phyloP scores from a whole-genome alignment of 768 basidiomycete genomes.

The Coprinopsis strossmayeri region DNA sequence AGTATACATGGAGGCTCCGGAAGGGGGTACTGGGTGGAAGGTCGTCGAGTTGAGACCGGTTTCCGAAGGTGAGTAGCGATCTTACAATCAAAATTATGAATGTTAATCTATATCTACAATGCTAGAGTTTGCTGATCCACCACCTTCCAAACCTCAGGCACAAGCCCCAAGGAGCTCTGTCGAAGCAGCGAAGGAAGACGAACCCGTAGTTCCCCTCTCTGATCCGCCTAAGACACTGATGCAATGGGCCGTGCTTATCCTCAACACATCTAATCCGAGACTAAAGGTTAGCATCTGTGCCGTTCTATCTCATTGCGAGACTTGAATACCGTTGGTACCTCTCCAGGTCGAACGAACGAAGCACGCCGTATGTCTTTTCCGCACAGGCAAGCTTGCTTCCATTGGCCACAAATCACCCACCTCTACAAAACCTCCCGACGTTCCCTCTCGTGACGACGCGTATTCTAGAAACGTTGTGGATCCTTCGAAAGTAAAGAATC shows the following conservation, averaged over 20 bases:
- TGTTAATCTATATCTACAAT: neutral
- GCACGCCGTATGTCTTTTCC: conserved; percentile 62
- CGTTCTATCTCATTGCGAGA: neutral
- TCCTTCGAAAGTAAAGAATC: conserved; percentile 49
- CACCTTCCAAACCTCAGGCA: conserved; percentile 24
- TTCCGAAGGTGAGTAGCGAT: conserved; percentile 49
- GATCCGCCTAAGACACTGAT: conserved; percentile 61
- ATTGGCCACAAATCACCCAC: conserved; percentile 52
- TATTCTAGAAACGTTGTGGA: conserved; percentile 48
- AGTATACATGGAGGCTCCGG: conserved; percentile 58
- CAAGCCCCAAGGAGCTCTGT: conserved; percentile 2
- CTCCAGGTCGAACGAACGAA: conserved; percentile 59
- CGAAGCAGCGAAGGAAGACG: conserved; percentile 18
- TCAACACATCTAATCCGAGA: conserved; percentile 65
- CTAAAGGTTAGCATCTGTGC: conserved; percentile 9
- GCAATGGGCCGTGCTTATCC: conserved; percentile 72
- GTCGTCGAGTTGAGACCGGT: conserved; percentile 65
- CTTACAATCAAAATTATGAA: neutral
- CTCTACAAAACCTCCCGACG: conserved; percentile 50
- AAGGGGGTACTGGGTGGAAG: conserved; percentile 47
- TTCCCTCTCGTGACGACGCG: conserved; percentile 54
- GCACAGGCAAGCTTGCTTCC: conserved; percentile 59
- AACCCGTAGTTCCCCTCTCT: conserved; percentile 42
- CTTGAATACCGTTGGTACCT: neutral
- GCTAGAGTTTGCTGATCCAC: conserved; percentile 64